Base-by-base conservation (phyloP, 78 protist species). In the Capsaspora owczarzaki region DNA sequence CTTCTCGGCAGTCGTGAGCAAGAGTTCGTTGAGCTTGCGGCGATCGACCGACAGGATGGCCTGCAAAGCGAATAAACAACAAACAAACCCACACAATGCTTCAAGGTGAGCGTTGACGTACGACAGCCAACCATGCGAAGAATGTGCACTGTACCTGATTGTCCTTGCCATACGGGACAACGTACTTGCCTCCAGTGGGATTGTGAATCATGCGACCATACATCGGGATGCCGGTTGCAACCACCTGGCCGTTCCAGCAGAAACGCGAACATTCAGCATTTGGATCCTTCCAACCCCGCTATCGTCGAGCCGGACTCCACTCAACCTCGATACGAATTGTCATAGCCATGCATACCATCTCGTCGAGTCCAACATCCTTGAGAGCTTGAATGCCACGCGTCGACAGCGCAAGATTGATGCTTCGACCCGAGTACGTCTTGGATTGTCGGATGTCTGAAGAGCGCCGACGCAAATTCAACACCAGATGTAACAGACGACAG, bases 341-440 rank as follows among this genome's bases (percentile, higher is more conserved):
- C n/a, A n/a, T n/a, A n/a, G n/a, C 12, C 12, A 12, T 16, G 10
- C n/a, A 0, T 8, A 83, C 77, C 78, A 23, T 1, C 25, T 37
- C 77, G 6, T 70, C 88, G 3, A 85, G 29, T 0, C 88, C 91
- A 2, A 63, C 86, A 8, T 25, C 25, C 10, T 43, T 44, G 25
- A 88, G 86, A 8, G 86, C 90, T 1, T 1, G 51, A 16, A 82
- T 33, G 47, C 85, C 86, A 8, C 86, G 81, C 31, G 3, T 49
- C 14, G 84, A 66, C 27, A 87, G 74, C 27, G 85, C 90, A 16
- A 87, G 71, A 40, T 87, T 87, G 86, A 87, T 87, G 53, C 68
- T 35, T 27, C 79, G 72, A 1, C 90, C 90, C 12, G 56, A 3
- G 42, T 70, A 68, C 29, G 2, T 25, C 29, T n/a, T 33, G 29